Percentiles rank a stretch among this genome's conserved stretches.
These are phyloP conservation scores for Rhizoclosmatium globosum DNA, from an alignment of 192 early-diverging fungal species.

Conservation along the genomic window DNA sequence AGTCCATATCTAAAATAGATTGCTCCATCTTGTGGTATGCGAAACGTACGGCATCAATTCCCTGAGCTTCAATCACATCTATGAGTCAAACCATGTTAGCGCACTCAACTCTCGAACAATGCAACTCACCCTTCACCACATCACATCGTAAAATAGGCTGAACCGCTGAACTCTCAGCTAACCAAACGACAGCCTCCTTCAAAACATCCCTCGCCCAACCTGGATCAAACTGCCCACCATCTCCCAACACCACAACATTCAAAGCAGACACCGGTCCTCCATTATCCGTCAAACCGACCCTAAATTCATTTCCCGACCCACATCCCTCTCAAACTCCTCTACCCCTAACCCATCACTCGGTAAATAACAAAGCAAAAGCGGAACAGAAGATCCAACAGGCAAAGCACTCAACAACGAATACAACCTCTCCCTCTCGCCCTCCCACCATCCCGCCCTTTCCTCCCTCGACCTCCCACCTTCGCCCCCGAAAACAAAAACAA, in stretches of 20 bases:
- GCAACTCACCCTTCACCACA: slow-evolving; percentile 11
- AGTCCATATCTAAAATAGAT: slow-evolving; percentile 5
- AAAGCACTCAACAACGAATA: slow-evolving; percentile 13
- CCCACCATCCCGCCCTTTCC: slow-evolving; percentile 16
- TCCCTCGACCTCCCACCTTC: background rate
- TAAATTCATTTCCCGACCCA: slow-evolving; percentile 5
- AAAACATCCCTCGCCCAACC: slow-evolving; percentile 12
- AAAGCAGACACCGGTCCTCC: slow-evolving; percentile 30
- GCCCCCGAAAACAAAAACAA: slow-evolving; percentile 22
- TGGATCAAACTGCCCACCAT: background rate
- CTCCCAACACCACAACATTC: background rate
- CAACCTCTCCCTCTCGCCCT: slow-evolving; percentile 21
- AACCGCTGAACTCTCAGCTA: background rate
- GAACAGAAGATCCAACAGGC: slow-evolving; percentile 16
- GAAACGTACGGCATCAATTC: slow-evolving; percentile 23
- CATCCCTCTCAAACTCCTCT: background rate
- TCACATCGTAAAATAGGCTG: slow-evolving; percentile 10
- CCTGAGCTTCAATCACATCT: slow-evolving; percentile 15
- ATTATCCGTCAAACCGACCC: slow-evolving; percentile 13
- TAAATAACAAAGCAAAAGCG: slow-evolving; percentile 15
- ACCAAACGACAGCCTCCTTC: slow-evolving; percentile 7
- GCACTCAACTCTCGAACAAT: background rate
- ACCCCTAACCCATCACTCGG: background rate
- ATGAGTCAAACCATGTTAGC: background rate
- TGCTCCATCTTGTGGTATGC: slow-evolving; percentile 18